Percentiles rank a stretch among this genome's conserved stretches.
Evolutionary conservation across 2,329 filamentous ascomycete species (phyloP).

Genomic region (Byssoonygena ceratinophila): DNA sequence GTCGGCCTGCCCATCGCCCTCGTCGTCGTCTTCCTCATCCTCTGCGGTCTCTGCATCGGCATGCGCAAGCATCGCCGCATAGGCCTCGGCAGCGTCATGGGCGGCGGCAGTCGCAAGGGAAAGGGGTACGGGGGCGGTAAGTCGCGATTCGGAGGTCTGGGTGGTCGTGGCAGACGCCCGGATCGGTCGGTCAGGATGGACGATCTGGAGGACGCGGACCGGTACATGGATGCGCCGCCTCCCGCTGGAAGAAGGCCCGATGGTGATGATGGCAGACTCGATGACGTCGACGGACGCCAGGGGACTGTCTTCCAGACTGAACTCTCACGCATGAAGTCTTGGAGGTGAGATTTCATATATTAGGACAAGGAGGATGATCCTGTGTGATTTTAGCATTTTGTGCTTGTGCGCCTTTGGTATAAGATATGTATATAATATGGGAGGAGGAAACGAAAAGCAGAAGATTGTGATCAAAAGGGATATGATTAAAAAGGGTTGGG

Average conservation of each 20-base stretch:
- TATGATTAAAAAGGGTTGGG: too few species aligned
- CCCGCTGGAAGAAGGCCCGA: constrained; percentile 17
- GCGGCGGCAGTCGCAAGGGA: too few species aligned
- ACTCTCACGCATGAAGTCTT: constrained; percentile 31
- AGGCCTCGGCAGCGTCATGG: constrained; percentile 30
- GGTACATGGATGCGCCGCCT: constrained; percentile 20
- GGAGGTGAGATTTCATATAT: too few species aligned
- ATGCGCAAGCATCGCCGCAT: constrained; percentile 34
- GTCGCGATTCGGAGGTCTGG: constrained; percentile 29
- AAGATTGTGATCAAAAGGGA: not conserved
- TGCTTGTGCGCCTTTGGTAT: too few species aligned
- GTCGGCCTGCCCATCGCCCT: constrained; percentile 36
- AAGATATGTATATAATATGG: not conserved
- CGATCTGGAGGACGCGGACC: constrained; percentile 21
- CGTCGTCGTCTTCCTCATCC: constrained; percentile 28
- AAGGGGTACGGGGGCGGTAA: constrained; percentile 32
- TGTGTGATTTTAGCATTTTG: too few species aligned
- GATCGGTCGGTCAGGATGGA: constrained; percentile 24
- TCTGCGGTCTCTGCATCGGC: constrained; percentile 32
- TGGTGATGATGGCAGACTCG: constrained; percentile 23
- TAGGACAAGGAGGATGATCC: too few species aligned
- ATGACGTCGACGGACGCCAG: constrained; percentile 23
- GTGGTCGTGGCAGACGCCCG: constrained; percentile 15
- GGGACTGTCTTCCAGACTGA: constrained; percentile 31
- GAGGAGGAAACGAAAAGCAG: not conserved